Conservation (phyloP, 768 basidiomycete genomes). For the Mycena latifolia region DNA sequence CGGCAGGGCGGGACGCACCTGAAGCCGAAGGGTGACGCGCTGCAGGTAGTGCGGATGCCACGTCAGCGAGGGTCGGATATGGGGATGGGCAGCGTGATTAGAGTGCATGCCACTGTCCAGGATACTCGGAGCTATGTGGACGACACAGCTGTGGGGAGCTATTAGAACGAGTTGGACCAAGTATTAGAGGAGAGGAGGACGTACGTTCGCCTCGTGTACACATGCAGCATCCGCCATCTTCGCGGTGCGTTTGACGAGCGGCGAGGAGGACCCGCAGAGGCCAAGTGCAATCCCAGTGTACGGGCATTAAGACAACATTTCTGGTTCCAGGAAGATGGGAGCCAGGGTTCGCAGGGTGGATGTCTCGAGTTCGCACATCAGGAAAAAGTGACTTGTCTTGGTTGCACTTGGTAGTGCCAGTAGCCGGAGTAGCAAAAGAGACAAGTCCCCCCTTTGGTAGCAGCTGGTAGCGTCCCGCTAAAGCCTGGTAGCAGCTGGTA, state of each 20-base stretch:
- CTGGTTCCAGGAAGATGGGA: no score
- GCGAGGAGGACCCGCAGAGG: no score
- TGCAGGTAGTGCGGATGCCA: constrained; percentile 3
- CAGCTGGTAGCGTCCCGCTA: no score
- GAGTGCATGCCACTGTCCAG: neutral
- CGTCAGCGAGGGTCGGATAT: constrained; percentile 2
- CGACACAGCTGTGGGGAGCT: constrained; percentile 2
- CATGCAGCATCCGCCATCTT: constrained; percentile 3
- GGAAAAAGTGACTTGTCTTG: no score
- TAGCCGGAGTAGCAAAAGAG: no score
- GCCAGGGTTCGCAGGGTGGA: no score
- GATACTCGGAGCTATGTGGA: constrained; percentile 1
- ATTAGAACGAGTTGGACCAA: neutral
- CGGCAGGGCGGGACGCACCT: constrained; percentile 3
- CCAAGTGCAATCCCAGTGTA: no score
- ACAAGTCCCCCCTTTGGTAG: no score
- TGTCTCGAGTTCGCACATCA: no score
- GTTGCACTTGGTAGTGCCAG: no score
- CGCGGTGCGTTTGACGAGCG: neutral
- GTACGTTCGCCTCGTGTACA: neutral
- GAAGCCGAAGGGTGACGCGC: constrained; percentile 1
- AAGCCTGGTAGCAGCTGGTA: no score
- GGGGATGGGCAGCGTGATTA: neutral
- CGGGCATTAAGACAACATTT: no score
- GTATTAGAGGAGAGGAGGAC: constrained; percentile 2